A percentile compares a stretch with the other conserved stretches of the same genome.
phyloP scores from a whole-genome alignment of 2,329 filamentous ascomycete genomes.

The Fusarium duplospermum region DNA sequence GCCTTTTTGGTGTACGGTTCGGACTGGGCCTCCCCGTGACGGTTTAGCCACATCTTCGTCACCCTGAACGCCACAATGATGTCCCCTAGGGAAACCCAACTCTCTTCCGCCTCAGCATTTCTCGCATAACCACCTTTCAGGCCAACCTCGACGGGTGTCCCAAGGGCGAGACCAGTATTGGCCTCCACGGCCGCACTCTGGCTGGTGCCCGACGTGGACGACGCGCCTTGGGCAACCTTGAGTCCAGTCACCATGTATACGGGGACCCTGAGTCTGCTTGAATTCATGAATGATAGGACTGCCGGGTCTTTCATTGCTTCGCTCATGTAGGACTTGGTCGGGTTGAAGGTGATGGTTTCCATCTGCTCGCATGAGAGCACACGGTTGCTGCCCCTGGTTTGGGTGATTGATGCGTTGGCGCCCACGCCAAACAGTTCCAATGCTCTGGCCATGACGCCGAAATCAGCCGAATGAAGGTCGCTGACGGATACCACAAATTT shows the following conservation, averaged over 20 bases:
- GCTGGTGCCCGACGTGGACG: background rate
- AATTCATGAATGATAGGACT: background rate
- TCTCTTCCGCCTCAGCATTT: background rate
- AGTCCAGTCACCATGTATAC: constrained; percentile 17
- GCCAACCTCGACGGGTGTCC: background rate
- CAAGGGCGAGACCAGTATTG: background rate
- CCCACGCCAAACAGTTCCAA: background rate
- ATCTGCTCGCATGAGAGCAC: background rate
- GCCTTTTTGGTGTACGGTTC: background rate
- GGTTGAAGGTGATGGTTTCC: background rate
- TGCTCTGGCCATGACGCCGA: background rate
- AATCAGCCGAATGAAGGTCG: background rate
- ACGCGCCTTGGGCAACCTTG: background rate
- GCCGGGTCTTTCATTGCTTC: background rate
- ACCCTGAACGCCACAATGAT: constrained; percentile 1
- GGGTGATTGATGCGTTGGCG: background rate
- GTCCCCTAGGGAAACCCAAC: background rate
- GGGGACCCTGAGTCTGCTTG: background rate
- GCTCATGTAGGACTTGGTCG: background rate
- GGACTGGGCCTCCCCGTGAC: background rate
- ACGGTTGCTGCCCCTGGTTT: background rate
- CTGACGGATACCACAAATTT: background rate
- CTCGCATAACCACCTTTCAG: background rate
- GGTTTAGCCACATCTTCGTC: background rate
- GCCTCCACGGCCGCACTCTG: background rate